These are phyloP conservation scores for Orbilia ellipsospora DNA, from an alignment of 2,329 filamentous ascomycete genomes.

Conservation along the genomic window DNA sequence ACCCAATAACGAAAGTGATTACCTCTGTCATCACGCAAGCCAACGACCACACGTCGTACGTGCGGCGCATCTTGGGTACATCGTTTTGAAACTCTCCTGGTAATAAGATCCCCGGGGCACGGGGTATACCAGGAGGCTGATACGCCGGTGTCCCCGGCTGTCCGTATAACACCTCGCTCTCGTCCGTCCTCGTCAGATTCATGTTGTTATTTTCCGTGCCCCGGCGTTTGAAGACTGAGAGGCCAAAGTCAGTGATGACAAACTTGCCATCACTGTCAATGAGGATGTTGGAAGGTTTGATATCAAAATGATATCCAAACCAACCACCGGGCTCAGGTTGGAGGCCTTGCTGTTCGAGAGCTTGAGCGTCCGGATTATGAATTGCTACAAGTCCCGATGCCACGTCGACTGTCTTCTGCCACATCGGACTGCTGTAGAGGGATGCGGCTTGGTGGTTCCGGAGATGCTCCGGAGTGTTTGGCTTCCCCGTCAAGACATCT, in stretches of 20 bases:
- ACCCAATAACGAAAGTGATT: conserved; percentile 33
- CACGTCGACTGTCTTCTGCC: conserved; percentile 43
- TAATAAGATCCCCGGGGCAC: conserved; percentile 19
- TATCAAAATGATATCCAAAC: conserved; percentile 81
- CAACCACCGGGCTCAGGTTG: conserved; percentile 34
- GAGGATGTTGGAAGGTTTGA: conserved; percentile 97
- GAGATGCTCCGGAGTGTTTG: conserved; percentile 24
- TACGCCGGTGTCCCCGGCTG: conserved; percentile 42
- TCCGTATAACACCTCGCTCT: conserved; percentile 39
- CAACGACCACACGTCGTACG: conserved; percentile 49
- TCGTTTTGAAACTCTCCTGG: conserved; percentile 29
- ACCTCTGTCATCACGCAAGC: conserved; percentile 50
- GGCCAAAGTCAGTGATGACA: conserved; percentile 97
- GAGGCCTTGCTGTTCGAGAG: conserved; percentile 28
- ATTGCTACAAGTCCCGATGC: conserved; percentile 39
- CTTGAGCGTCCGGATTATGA: conserved; percentile 35
- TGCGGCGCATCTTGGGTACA: conserved; percentile 43
- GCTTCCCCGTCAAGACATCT: conserved; percentile 19
- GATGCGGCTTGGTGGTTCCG: conserved; percentile 28
- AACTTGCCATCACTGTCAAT: conserved; percentile 79
- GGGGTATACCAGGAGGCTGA: conserved; percentile 33
- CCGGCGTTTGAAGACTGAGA: conserved; percentile 77
- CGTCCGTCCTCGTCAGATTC: conserved; percentile 18
- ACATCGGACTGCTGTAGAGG: conserved; percentile 37
- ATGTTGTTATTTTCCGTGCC: conserved; percentile 19